phyloP scores from a whole-genome alignment of 768 basidiomycete species.

The Mycena chlorophos region DNA sequence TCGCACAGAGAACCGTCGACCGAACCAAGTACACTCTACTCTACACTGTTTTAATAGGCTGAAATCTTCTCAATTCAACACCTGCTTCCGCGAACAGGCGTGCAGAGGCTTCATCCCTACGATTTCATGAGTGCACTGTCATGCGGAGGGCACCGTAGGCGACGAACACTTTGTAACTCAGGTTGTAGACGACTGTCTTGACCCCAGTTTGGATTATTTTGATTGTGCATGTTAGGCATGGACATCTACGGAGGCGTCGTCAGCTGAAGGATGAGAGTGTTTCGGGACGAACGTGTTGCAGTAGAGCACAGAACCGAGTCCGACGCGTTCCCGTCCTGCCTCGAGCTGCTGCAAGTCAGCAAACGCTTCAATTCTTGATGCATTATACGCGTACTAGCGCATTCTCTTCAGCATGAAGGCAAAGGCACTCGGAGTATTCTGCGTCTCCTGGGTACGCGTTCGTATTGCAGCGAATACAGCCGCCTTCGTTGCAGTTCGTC shows the following conservation, averaged over 20 bases:
- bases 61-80: conserved; percentile 73
- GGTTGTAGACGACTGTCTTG: conserved; percentile 88
- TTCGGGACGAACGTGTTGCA: conserved; percentile 98
- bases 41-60: conserved; percentile 39
- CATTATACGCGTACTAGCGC: conserved; percentile 28
- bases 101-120: conserved; percentile 83
- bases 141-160: neutral
- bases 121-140: neutral
- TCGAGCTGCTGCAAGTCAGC: conserved; percentile 56
- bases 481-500: conserved; percentile 88
- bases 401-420: conserved; percentile 97
- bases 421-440: conserved; percentile 82
- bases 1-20: no score
- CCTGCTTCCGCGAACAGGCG: conserved; percentile 77
- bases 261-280: neutral
- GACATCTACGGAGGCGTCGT: conserved; percentile 62
- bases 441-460: conserved; percentile 43
- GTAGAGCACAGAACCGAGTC: conserved; percentile 80
- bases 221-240: conserved; percentile 93
- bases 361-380: neutral
- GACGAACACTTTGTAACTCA: conserved; percentile 91
- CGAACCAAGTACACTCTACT: no score
- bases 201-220: conserved; percentile 97
- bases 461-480: conserved; percentile 80
- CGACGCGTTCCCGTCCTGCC: conserved; percentile 90